These are phyloP conservation scores for Lathyrus tuberosus DNA, from an alignment of 306 rosid genomes.

Conservation along the genomic window DNA sequence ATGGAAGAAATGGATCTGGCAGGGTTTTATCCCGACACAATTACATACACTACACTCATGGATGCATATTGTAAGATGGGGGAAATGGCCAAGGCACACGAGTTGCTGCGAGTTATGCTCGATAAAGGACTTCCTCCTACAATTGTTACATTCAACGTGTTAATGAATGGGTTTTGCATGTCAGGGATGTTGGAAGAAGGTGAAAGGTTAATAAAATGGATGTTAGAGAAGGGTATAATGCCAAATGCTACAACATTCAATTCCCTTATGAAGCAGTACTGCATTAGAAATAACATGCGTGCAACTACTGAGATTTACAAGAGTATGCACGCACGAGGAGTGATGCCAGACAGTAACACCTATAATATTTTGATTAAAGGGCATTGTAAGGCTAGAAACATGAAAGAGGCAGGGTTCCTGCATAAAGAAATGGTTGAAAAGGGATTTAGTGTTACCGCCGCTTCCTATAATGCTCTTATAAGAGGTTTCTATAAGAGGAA, in stretches of 20 bases:
- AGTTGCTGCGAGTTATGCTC: conserved; percentile 66
- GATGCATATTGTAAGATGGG: conserved; percentile 81
- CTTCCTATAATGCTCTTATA: conserved; percentile 72
- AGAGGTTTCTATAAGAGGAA: conserved; percentile 72
- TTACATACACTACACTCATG: conserved; percentile 88
- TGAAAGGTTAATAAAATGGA: conserved; percentile 76
- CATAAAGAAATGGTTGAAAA: conserved; percentile 68
- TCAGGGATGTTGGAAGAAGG: conserved; percentile 85
- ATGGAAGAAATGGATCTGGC: conserved; percentile 79
- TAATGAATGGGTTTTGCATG: conserved; percentile 89
- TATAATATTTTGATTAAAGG: conserved; percentile 81
- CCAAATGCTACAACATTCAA: conserved; percentile 81
- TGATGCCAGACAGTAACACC: conserved; percentile 71
- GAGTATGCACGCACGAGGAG: conserved; percentile 67
- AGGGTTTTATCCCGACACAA: conserved; percentile 69
- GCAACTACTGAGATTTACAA: conserved; percentile 60
- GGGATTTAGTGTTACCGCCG: conserved; percentile 59
- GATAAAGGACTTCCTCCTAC: conserved; percentile 77
- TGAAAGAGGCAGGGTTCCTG: conserved; percentile 86
- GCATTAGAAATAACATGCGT: conserved; percentile 74
- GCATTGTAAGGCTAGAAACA: conserved; percentile 82
- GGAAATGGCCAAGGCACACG: conserved; percentile 73
- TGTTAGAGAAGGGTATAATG: conserved; percentile 72
- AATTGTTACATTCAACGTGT: conserved; percentile 84
- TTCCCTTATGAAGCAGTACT: conserved; percentile 85